Percentiles rank a stretch among this genome's conserved stretches.
phyloP scores from a whole-genome alignment of 179 eudicot species.

The Drosera spatulata region DNA sequence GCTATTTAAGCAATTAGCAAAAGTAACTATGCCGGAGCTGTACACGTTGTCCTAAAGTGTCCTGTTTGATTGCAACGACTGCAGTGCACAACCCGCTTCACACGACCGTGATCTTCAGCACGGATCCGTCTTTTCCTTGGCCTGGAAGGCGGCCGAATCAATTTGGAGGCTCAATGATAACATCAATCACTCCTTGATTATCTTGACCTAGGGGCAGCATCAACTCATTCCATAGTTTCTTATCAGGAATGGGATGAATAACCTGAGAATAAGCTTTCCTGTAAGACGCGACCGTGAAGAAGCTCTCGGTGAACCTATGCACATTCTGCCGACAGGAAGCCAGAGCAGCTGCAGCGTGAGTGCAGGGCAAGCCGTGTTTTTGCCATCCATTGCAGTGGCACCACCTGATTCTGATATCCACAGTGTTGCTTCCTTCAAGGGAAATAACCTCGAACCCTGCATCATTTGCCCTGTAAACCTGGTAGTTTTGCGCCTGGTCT shows the following conservation, averaged over 20 bases:
- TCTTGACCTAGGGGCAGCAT: background rate
- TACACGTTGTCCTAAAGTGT: conserved; percentile 6
- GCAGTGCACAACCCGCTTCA: conserved; percentile 11
- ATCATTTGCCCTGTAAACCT: conserved; percentile 12
- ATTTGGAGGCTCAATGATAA: conserved; percentile 5
- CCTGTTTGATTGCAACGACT: conserved; percentile 16
- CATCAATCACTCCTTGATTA: background rate
- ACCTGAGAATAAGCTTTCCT: conserved; percentile 6
- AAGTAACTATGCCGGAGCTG: background rate
- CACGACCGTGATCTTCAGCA: conserved; percentile 1
- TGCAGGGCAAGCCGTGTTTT: conserved; percentile 15
- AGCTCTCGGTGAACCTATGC: conserved; percentile 11
- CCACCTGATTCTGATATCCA: conserved; percentile 10
- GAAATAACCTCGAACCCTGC: conserved; percentile 10
- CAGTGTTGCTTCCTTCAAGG: conserved; percentile 13
- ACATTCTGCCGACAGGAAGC: conserved; percentile 1
- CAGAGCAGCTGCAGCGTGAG: conserved; percentile 18
- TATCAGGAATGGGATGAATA: conserved; percentile 17
- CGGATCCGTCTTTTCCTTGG: conserved; percentile 7
- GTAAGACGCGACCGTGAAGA: conserved; percentile 15
- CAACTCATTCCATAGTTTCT: conserved; percentile 2
- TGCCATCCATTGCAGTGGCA: conserved; percentile 21
- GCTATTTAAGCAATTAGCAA: too few relatives aligned
- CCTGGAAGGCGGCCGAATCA: conserved; percentile 1
- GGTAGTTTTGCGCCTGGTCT: conserved; percentile 2